phyloP scores from a whole-genome alignment of 78 protist species.

The Cyanophora paradoxa region DNA sequence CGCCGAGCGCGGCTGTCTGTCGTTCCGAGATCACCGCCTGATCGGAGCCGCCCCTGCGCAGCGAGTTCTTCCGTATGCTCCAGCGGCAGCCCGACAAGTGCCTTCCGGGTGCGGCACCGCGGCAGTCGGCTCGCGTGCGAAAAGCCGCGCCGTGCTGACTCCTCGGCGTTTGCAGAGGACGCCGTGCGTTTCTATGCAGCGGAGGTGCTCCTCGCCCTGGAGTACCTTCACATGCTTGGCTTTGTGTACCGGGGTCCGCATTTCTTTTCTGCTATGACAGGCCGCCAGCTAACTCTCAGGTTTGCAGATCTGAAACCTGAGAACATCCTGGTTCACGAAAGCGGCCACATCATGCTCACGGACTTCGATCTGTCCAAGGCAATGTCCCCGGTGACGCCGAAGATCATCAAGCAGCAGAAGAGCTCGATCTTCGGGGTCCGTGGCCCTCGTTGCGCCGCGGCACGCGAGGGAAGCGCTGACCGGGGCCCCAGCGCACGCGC shows the following conservation, averaged over 20 bases:
- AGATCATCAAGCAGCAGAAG: too few relatives aligned
- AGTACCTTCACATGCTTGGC: slow-evolving; percentile 15
- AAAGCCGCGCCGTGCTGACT: too few relatives aligned
- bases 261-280: neutral
- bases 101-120: too few relatives aligned
- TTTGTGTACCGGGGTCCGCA: neutral
- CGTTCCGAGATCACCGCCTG: too few relatives aligned
- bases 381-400: neutral
- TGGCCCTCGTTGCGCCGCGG: neutral
- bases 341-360: slow-evolving; percentile 29
- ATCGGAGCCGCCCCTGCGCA: too few relatives aligned
- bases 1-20: too few relatives aligned
- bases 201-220: slow-evolving; percentile 67
- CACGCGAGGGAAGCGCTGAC: neutral
- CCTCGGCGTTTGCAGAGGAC: too few relatives aligned
- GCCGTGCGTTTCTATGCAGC: slow-evolving; percentile 61
- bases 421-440: too few relatives aligned
- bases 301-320: slow-evolving; percentile 55
- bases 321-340: slow-evolving; percentile 43
- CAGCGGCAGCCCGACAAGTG: slow-evolving; percentile 17
- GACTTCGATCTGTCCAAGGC: slow-evolving; percentile 26
- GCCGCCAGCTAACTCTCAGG: neutral
- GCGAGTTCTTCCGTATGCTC: slow-evolving; percentile 22
- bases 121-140: too few relatives aligned
- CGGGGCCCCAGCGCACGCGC: neutral